These are phyloP conservation scores for Emericellopsis terricola DNA, from an alignment of 495 filamentous ascomycete genomes.

Conservation along the genomic window DNA sequence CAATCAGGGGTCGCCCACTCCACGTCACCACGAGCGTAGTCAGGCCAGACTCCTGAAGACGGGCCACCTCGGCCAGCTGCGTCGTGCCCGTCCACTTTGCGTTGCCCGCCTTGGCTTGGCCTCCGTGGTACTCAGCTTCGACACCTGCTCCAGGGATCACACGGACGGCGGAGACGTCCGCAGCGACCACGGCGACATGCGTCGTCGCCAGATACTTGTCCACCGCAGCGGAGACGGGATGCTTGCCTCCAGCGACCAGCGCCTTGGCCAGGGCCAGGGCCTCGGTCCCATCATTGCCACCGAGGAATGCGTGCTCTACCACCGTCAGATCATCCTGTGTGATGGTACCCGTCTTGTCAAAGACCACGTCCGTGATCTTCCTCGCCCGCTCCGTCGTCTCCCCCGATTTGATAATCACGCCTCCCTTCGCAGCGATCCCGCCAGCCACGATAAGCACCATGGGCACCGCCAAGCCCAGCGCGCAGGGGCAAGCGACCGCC, in stretches of 20 bases:
- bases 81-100: neutral
- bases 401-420: conserved; percentile 41
- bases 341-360: conserved; percentile 84
- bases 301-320: conserved; percentile 12
- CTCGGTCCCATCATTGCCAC: conserved; percentile 3
- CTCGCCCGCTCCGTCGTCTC: conserved; percentile 35
- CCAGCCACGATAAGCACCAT: conserved; percentile 48
- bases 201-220: conserved; percentile 15
- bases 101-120: neutral
- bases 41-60: neutral
- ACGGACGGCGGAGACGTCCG: conserved; percentile 15
- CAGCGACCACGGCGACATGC: conserved; percentile 8
- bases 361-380: conserved; percentile 43
- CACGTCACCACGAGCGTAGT: neutral
- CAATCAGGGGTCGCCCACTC: neutral
- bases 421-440: conserved; percentile 37
- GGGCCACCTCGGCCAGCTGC: neutral
- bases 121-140: conserved; percentile 2
- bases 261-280: conserved; percentile 7
- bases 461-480: conserved; percentile 48
- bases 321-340: conserved; percentile 86
- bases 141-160: conserved; percentile 18
- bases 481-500: conserved; percentile 51
- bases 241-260: conserved; percentile 27
- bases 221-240: conserved; percentile 40